phyloP scores from a whole-genome alignment of 2,329 filamentous ascomycete genomes.

The Acarospora socialis region DNA sequence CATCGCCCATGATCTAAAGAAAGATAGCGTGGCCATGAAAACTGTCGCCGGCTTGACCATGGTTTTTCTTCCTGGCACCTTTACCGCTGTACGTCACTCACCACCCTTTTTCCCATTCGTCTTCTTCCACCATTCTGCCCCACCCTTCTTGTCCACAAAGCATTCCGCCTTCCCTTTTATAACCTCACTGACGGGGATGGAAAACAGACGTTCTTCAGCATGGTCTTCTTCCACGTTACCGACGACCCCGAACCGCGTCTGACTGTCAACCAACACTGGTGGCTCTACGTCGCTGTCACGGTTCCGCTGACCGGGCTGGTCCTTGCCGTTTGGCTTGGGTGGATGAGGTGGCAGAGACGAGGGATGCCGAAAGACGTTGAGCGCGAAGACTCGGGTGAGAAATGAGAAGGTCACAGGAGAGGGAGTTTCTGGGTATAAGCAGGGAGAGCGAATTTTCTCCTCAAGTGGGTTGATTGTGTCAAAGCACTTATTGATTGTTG shows the following conservation, averaged over 20 bases:
- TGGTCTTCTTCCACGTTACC: slow-evolving; percentile 3
- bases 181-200: too few relatives aligned
- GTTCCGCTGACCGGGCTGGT: slow-evolving; percentile 2
- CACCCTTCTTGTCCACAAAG: not conserved
- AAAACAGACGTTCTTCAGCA: slow-evolving; percentile 5
- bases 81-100: slow-evolving; percentile 4
- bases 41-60: slow-evolving; percentile 5
- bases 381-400: not conserved
- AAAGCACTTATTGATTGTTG: too few relatives aligned
- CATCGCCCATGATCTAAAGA: slow-evolving; percentile 1
- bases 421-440: too few relatives aligned
- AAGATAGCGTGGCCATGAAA: slow-evolving; percentile 5
- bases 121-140: not conserved
- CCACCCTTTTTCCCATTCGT: not conserved
- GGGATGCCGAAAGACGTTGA: not conserved
- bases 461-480: too few relatives aligned
- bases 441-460: too few relatives aligned
- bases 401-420: too few relatives aligned
- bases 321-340: slow-evolving; percentile 1
- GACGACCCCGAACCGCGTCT: not conserved
- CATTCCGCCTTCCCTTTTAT: too few relatives aligned
- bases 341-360: not conserved
- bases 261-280: not conserved
- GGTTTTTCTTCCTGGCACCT: slow-evolving; percentile 4
- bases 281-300: slow-evolving; percentile 3